These are phyloP conservation scores for Potentilla sterilis DNA, from an alignment of 306 rosid genomes.

Conservation along the genomic window DNA sequence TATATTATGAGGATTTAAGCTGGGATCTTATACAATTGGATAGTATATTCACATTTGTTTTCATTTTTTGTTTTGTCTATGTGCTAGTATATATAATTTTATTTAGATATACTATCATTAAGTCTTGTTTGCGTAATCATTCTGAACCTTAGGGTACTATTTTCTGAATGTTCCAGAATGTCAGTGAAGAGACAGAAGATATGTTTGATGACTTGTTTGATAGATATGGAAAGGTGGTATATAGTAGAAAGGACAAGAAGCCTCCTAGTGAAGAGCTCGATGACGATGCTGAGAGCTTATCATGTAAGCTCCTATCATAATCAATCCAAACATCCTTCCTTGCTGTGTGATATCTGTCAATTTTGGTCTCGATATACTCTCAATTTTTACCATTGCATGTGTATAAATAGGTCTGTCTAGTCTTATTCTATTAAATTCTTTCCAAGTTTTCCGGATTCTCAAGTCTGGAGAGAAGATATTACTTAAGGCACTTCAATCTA, in stretches of 20 bases:
- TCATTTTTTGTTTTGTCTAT: neutral
- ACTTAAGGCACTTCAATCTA: constrained; percentile 9
- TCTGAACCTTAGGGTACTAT: constrained; percentile 5
- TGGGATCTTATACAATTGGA: neutral
- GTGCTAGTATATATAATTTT: neutral
- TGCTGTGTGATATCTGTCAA: neutral
- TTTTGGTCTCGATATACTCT: neutral
- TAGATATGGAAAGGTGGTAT: constrained; percentile 83
- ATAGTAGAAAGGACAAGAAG: constrained; percentile 56
- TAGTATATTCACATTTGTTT: neutral
- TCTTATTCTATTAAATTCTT: neutral
- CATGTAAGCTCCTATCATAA: constrained; percentile 56
- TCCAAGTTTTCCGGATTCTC: neutral
- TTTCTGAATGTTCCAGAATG: constrained; percentile 52
- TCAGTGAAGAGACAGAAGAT: constrained; percentile 67
- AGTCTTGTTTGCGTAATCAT: neutral
- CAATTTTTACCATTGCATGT: neutral
- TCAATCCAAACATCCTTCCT: neutral
- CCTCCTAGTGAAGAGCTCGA: constrained; percentile 70
- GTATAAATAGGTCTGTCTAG: neutral
- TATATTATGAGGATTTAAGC: neutral
- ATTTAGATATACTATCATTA: neutral
- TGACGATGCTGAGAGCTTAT: constrained; percentile 90
- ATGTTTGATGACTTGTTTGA: constrained; percentile 82
- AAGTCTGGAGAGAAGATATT: neutral